phyloP scores from a whole-genome alignment of 495 filamentous ascomycete species.

The Penicillium daleae region DNA sequence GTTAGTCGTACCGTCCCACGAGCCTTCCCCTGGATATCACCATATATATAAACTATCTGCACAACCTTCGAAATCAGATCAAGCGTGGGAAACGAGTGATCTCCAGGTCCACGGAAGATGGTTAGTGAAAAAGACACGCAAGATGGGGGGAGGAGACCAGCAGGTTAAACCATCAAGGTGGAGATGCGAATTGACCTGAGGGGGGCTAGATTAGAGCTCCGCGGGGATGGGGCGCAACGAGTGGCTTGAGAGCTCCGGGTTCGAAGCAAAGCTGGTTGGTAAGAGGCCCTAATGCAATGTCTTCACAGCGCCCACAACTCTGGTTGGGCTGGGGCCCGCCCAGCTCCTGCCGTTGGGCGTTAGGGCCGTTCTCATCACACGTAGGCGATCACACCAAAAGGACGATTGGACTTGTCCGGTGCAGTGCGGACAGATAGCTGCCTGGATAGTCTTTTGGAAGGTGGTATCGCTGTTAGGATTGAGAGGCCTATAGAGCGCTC shows the following conservation, averaged over 20 bases:
- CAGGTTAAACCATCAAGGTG: constrained; percentile 13
- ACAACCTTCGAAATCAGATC: constrained; percentile 14
- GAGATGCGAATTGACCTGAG: constrained; percentile 8
- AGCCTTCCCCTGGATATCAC: constrained; percentile 11
- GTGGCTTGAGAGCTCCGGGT: constrained; percentile 25
- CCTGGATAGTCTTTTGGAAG: background rate
- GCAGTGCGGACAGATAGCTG: background rate
- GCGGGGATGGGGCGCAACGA: constrained; percentile 22
- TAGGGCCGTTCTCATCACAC: constrained; percentile 34
- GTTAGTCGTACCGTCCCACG: constrained; percentile 2
- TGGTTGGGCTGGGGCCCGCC: constrained; percentile 34
- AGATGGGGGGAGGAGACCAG: constrained; percentile 12
- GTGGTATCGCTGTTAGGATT: background rate
- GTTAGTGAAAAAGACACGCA: constrained; percentile 12
- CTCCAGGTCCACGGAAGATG: background rate
- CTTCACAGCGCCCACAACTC: constrained; percentile 26
- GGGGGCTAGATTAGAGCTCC: constrained; percentile 18
- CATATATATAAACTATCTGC: constrained; percentile 3
- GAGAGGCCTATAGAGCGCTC: background rate
- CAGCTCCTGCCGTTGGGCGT: constrained; percentile 33
- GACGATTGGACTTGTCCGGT: background rate
- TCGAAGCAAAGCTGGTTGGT: constrained; percentile 16
- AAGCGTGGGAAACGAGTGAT: constrained; percentile 5
- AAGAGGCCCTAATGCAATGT: constrained; percentile 32
- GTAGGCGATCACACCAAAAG: constrained; percentile 7